phyloP scores from a whole-genome alignment of 2,329 filamentous ascomycete genomes.

The Clonostachys sp. region DNA sequence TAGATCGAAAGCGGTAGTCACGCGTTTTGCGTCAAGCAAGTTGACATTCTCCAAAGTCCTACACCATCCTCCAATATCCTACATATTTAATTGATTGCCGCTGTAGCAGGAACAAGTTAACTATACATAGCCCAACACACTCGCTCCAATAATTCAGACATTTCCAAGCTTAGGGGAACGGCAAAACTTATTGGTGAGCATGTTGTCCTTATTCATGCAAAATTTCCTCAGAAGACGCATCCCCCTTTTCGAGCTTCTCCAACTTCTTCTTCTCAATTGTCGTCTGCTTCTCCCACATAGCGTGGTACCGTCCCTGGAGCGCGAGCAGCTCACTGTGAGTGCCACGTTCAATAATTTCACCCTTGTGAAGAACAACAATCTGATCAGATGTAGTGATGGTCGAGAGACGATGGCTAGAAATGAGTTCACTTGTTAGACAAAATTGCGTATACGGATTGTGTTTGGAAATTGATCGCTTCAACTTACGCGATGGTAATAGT shows the following conservation, averaged over 20 bases:
- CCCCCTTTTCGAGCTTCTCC: constrained; percentile 19
- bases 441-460: too few species aligned
- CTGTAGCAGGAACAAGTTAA: too few species aligned
- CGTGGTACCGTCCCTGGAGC: constrained; percentile 38
- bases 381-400: constrained; percentile 52
- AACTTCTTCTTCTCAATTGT: constrained; percentile 29
- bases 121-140: too few species aligned
- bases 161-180: too few species aligned
- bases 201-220: background rate
- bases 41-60: too few species aligned
- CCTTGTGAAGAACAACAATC: constrained; percentile 48
- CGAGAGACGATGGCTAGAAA: constrained; percentile 45
- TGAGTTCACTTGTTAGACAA: background rate
- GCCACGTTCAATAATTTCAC: constrained; percentile 44
- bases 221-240: background rate
- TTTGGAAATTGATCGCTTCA: background rate
- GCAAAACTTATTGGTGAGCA: too few species aligned
- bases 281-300: constrained; percentile 49
- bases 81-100: too few species aligned
- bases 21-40: too few species aligned
- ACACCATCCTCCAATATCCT: too few species aligned
- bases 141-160: too few species aligned
- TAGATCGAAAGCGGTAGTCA: too few species aligned
- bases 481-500: constrained; percentile 46
- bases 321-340: constrained; percentile 41